Evolutionary conservation across 352 stramenopile genomes (phyloP), one percentile per base, ranked within the genome.

Genomic region (Pythium dissotocum): DNA sequence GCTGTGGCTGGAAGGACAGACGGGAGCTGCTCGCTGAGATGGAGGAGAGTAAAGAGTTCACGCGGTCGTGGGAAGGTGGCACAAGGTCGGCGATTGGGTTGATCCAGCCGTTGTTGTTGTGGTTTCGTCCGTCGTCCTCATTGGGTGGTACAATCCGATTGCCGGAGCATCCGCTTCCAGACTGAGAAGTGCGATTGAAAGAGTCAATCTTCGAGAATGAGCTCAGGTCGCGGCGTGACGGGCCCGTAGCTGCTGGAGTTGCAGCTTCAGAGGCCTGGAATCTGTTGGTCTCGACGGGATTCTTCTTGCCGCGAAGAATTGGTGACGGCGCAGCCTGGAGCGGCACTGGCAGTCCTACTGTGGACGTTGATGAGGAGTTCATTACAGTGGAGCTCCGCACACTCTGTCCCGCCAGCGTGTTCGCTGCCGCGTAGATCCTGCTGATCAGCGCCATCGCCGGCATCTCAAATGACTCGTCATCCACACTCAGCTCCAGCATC

Each of bases 81-180:
- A 75, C 66, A 40, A 86, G 77, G 51, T 79, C 78, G 0, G 76
- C 69, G 10, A 88, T 69, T 48, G 80, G 76, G 26, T 88, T 79
- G 26, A 6, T 16, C 76, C 64, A 64, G 67, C 67, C 12, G 51
- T 42, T 4, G 68, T 69, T 9, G 60, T 58, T 58, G 24, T 33
- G 26, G 40, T 26, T 58, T 42, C 16, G 42, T 21, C 16, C 16
- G 1, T 21, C 42, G 12, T 49, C 42, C 42, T 26, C 42, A 7
- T 21, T 6, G 3, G 13, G 42, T 44, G 36, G 2, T 8, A 2
- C 9, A 44, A 16, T 16, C 36, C 36, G 36, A 10, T 44, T 44
- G 36, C 36, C 36, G 9, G 36, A 16, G 6, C 14, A 2, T 3
- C 36, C 14, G 36, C 9, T 10, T 16, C 28, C 28, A 30, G 42